A percentile compares a stretch with the other conserved stretches of the same genome.
These are phyloP conservation scores for Aspergillus neotritici DNA, from an alignment of 2,329 filamentous ascomycete species.

Conservation along the genomic window DNA sequence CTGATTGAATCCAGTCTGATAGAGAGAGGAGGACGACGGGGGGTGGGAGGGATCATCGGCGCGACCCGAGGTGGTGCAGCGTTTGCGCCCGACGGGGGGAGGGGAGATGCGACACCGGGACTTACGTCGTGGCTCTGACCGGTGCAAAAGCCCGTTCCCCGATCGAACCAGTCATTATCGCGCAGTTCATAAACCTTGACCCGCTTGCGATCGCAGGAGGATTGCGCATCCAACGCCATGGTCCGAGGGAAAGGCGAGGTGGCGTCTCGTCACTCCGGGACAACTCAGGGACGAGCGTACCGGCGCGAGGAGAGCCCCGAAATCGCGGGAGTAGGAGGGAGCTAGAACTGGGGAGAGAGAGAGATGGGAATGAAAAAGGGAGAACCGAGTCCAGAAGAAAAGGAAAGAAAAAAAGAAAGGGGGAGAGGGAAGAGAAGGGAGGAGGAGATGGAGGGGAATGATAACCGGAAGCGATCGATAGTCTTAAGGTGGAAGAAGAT, in stretches of 20 bases:
- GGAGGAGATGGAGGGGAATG: conserved; percentile 4
- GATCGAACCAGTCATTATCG: conserved; percentile 98
- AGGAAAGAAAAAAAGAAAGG: conserved; percentile 15
- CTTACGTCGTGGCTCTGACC: conserved; percentile 69
- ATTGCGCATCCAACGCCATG: conserved; percentile 46
- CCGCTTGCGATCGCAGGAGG: conserved; percentile 52
- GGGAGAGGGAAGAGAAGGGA: neutral
- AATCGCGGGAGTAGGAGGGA: conserved; percentile 11
- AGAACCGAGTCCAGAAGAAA: conserved; percentile 3
- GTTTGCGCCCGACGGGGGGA: conserved; percentile 15
- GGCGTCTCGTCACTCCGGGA: conserved; percentile 36
- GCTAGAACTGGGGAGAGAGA: conserved; percentile 12
- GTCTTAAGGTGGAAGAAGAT: conserved; percentile 22
- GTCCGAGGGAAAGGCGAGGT: conserved; percentile 29
- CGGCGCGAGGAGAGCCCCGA: conserved; percentile 28
- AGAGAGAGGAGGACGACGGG: neutral
- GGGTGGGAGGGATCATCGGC: conserved; percentile 5
- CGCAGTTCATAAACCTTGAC: conserved; percentile 99
- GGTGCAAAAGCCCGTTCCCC: conserved; percentile 91
- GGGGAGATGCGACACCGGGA: conserved; percentile 13
- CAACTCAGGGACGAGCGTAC: conserved; percentile 32
- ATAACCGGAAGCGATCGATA: too few relatives aligned
- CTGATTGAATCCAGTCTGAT: too few relatives aligned
- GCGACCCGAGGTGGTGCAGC: conserved; percentile 6
- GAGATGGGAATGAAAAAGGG: conserved; percentile 14